These are phyloP conservation scores for Acacia crassicarpa DNA, from an alignment of 306 rosid genomes.

Conservation along the genomic window DNA sequence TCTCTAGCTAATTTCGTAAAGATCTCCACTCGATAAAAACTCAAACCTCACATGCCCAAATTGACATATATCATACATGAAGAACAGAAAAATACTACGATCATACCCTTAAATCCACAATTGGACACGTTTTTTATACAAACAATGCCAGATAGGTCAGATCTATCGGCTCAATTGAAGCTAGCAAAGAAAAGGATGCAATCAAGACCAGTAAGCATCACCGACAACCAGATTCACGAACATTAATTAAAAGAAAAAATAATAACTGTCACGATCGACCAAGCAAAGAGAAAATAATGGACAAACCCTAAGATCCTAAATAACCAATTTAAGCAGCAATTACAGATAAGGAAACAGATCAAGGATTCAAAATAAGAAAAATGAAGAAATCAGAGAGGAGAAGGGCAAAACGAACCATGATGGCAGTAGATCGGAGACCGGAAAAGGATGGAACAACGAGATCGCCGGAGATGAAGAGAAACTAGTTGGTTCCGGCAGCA, in stretches of 20 bases:
- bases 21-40: neutral
- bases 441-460: conserved; percentile 22
- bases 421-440: conserved; percentile 13
- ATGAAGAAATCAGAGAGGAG: neutral
- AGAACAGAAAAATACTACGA: neutral
- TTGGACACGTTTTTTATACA: neutral
- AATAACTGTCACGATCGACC: neutral
- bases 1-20: neutral
- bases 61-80: neutral
- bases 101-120: neutral
- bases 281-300: neutral
- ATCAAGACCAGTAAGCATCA: neutral
- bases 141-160: neutral
- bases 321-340: no score
- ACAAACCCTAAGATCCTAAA: neutral
- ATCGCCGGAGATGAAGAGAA: conserved; percentile 39
- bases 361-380: neutral
- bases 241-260: neutral
- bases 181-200: neutral
- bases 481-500: conserved; percentile 31
- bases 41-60: conserved; percentile 11
- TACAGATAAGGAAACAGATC: neutral
- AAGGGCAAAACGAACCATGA: conserved; percentile 34
- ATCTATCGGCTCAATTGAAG: conserved; percentile 21
- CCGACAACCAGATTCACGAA: neutral